Evolutionary conservation across 495 filamentous ascomycete genomes (phyloP).

Genomic region (Penicillium paxilli): DNA sequence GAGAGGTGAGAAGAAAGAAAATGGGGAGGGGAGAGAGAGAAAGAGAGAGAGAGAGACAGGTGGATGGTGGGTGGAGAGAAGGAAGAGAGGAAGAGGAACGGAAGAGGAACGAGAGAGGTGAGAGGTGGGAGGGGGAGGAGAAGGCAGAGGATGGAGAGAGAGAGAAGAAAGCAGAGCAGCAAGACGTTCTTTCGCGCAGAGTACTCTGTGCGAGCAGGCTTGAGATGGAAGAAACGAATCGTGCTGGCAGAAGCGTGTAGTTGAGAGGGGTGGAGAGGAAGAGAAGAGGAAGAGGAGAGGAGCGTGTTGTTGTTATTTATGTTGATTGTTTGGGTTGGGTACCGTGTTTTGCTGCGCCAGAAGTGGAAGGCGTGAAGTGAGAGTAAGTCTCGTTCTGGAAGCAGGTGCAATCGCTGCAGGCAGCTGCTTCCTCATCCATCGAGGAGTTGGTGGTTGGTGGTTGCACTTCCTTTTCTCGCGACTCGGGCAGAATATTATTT

Average conservation of each 20-base stretch:
- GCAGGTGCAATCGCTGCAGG: background rate
- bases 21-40: background rate
- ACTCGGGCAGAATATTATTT: background rate
- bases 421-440: no score
- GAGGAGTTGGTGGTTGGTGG: no score
- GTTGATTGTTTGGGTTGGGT: background rate
- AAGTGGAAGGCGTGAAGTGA: background rate
- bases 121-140: background rate
- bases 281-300: constrained; percentile 3
- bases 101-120: background rate
- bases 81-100: background rate
- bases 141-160: constrained; percentile 3
- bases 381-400: background rate
- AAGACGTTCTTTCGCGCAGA: no score
- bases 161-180: no score
- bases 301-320: background rate
- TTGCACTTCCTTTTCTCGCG: no score
- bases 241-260: no score
- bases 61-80: background rate
- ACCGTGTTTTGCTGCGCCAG: background rate
- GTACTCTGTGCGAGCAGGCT: no score
- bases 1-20: background rate
- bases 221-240: no score
- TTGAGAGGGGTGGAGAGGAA: background rate
- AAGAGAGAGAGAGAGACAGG: background rate